A percentile compares a stretch with the other conserved stretches of the same genome.
Evolutionary conservation across 768 basidiomycete species (phyloP).

Genomic region (Mycena chlorophos): DNA sequence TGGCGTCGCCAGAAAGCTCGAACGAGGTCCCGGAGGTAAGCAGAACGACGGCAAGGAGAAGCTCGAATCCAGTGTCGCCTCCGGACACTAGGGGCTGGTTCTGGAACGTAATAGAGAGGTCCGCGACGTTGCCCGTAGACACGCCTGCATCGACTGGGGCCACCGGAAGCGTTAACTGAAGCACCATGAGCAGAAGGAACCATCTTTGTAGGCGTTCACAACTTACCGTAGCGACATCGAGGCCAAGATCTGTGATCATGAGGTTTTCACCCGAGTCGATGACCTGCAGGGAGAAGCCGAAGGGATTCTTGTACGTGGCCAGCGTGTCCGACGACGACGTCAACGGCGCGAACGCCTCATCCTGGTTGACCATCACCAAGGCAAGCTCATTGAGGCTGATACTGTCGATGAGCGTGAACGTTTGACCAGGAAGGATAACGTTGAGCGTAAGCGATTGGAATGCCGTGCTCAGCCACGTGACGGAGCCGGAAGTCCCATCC

Average conservation of each 20-base stretch:
- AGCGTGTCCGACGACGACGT: conserved; percentile 56
- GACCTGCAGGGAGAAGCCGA: conserved; percentile 73
- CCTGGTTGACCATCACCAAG: conserved; percentile 49
- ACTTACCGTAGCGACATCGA: conserved; percentile 54
- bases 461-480: conserved; percentile 67
- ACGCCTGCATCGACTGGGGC: conserved; percentile 55
- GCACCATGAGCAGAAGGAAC: too few species aligned
- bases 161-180: conserved; percentile 52
- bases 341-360: conserved; percentile 60
- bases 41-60: conserved; percentile 61
- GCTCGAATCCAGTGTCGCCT: conserved; percentile 52
- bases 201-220: conserved; percentile 1
- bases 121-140: conserved; percentile 68
- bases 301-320: conserved; percentile 69
- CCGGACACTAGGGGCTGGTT: conserved; percentile 57
- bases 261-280: conserved; percentile 56
- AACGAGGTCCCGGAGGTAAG: conserved; percentile 46
- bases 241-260: conserved; percentile 47
- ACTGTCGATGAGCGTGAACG: conserved; percentile 61
- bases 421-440: conserved; percentile 63
- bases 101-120: conserved; percentile 57
- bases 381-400: conserved; percentile 60
- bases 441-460: conserved; percentile 65
- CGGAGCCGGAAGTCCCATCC: conserved; percentile 47
- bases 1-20: conserved; percentile 54